Conservation (phyloP, 2,329 filamentous ascomycete species). For the Cryphonectria naterciae region DNA sequence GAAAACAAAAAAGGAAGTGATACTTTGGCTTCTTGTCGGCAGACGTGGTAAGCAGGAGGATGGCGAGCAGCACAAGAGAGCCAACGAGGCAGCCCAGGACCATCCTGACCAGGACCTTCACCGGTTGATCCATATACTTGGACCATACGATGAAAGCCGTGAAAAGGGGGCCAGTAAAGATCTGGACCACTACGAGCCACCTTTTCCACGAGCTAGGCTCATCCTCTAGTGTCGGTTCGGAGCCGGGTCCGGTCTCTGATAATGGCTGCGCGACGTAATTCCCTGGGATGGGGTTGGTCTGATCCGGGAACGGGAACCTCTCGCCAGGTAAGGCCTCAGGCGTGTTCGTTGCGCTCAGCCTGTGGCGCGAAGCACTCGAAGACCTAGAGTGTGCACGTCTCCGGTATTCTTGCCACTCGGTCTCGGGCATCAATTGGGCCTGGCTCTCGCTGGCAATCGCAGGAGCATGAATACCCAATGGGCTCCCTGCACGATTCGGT, state of each 20-base stretch:
- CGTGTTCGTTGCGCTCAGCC: slow-evolving; percentile 11
- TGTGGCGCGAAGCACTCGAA: slow-evolving; percentile 23
- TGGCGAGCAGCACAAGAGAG: slow-evolving; percentile 68
- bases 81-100: slow-evolving; percentile 67
- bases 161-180: slow-evolving; percentile 87
- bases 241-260: slow-evolving; percentile 11
- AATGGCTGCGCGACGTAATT: slow-evolving; percentile 30
- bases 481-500: slow-evolving; percentile 37
- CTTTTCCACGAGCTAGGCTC: slow-evolving; percentile 75
- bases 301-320: slow-evolving; percentile 27
- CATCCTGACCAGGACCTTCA: slow-evolving; percentile 57
- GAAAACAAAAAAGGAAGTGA: slow-evolving; percentile 79
- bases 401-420: slow-evolving; percentile 64
- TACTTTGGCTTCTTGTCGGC: slow-evolving; percentile 70
- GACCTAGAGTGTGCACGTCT: slow-evolving; percentile 46
- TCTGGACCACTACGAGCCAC: slow-evolving; percentile 85
- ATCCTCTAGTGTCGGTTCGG: slow-evolving; percentile 33
- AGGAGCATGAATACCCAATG: slow-evolving; percentile 39
- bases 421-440: slow-evolving; percentile 46
- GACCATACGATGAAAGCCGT: slow-evolving; percentile 77
- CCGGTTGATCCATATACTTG: slow-evolving; percentile 60
- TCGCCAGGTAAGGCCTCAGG: slow-evolving; percentile 20
- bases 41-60: slow-evolving; percentile 71
- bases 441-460: slow-evolving; percentile 42
- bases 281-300: not conserved